These are phyloP conservation scores for Tylopilus felleus DNA, from an alignment of 768 basidiomycete species.

Conservation along the genomic window DNA sequence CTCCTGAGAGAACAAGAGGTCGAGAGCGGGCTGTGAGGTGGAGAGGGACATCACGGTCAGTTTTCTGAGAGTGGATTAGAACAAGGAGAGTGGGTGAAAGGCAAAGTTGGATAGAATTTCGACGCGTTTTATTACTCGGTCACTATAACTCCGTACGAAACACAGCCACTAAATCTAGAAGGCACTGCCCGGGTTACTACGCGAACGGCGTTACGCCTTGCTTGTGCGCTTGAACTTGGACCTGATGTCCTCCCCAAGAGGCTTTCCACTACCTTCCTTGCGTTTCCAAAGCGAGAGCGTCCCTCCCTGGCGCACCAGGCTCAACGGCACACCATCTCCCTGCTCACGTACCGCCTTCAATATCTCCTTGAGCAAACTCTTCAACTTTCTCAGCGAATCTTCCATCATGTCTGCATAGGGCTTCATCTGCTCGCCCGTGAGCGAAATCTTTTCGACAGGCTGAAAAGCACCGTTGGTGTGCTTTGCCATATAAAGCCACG, in stretches of 20 bases:
- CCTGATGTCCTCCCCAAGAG: slow-evolving; percentile 18
- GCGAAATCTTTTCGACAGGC: slow-evolving; percentile 44
- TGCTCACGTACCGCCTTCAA: slow-evolving; percentile 47
- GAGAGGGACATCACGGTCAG: slow-evolving; percentile 4
- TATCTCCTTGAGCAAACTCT: slow-evolving; percentile 35
- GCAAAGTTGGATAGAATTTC: not conserved
- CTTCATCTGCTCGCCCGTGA: slow-evolving; percentile 30
- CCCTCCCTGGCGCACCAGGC: slow-evolving; percentile 46
- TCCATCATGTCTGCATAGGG: slow-evolving; percentile 20
- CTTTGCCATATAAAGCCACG: slow-evolving; percentile 55
- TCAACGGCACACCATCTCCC: slow-evolving; percentile 51
- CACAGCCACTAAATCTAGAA: slow-evolving; percentile 13
- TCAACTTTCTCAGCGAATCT: slow-evolving; percentile 24
- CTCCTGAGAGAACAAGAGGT: slow-evolving; percentile 72
- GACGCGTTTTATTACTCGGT: no score
- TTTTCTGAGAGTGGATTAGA: not conserved
- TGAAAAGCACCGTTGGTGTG: slow-evolving; percentile 55
- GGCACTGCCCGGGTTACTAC: not conserved
- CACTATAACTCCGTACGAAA: no score
- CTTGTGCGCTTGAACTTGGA: slow-evolving; percentile 14
- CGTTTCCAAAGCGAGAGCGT: slow-evolving; percentile 51
- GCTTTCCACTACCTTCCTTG: slow-evolving; percentile 25
- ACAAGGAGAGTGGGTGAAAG: slow-evolving; percentile 2
- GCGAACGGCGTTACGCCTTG: not conserved
- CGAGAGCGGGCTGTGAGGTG: slow-evolving; percentile 62